Evolutionary conservation across 176 grass and related monocot genomes (phyloP).

Genomic region (Pontederia paniculata): DNA sequence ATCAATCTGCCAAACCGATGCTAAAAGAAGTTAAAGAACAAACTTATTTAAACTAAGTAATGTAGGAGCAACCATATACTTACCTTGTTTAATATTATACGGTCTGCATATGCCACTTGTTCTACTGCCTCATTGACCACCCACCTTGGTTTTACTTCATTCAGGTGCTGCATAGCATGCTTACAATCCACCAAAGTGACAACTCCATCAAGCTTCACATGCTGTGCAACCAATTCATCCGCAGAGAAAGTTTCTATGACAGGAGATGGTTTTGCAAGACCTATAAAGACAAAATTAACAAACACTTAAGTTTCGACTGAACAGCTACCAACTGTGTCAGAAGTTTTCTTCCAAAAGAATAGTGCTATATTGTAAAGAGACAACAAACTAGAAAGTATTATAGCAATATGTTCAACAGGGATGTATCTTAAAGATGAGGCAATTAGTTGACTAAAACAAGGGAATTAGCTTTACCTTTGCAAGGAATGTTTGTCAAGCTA

Average conservation of each 20-base stretch:
- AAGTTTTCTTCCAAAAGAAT: too few relatives aligned
- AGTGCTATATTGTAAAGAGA: background rate
- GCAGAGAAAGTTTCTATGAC: slow-evolving; percentile 67
- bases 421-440: background rate
- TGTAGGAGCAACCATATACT: slow-evolving; percentile 9
- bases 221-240: slow-evolving; percentile 51
- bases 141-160: slow-evolving; percentile 70
- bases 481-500: too few relatives aligned
- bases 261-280: slow-evolving; percentile 63
- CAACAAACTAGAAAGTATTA: background rate
- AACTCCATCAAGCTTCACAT: slow-evolving; percentile 80
- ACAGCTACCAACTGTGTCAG: too few relatives aligned
- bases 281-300: slow-evolving; percentile 9
- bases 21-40: slow-evolving; percentile 7
- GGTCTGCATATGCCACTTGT: slow-evolving; percentile 62
- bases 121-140: slow-evolving; percentile 72
- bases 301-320: too few relatives aligned
- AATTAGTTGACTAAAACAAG: background rate
- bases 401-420: background rate
- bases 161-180: slow-evolving; percentile 64
- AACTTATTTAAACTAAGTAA: background rate
- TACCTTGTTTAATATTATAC: slow-evolving; percentile 54
- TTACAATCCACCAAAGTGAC: slow-evolving; percentile 77
- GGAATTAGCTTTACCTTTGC: too few relatives aligned
- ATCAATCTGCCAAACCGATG: slow-evolving; percentile 31